Evolutionary conservation across 1,284 basidiomycete genomes (phyloP).

Genomic region (Anthracocystis setariae): DNA sequence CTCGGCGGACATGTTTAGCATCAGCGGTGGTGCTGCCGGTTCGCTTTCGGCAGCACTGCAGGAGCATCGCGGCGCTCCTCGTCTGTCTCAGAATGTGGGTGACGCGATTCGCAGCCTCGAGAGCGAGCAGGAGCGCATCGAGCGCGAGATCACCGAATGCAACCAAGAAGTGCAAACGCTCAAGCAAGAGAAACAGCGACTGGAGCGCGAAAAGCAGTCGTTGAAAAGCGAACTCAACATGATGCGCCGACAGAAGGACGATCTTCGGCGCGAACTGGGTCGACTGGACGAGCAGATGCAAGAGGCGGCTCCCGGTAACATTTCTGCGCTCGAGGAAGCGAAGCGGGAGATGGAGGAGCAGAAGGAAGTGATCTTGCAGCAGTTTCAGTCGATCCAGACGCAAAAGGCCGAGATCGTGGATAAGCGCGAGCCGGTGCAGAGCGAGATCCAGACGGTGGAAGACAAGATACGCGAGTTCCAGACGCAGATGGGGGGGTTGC

Average conservation of each 20-base stretch:
- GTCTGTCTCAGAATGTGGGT: constrained; percentile 63
- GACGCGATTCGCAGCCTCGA: constrained; percentile 48
- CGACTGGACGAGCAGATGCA: constrained; percentile 74
- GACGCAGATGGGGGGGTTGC: constrained; percentile 29
- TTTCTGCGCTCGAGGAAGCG: constrained; percentile 75
- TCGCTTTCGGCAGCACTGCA: constrained; percentile 65
- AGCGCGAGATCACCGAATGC: constrained; percentile 22
- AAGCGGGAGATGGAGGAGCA: constrained; percentile 61
- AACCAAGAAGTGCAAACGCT: constrained; percentile 13
- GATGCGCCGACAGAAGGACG: constrained; percentile 34
- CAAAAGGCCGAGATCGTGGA: constrained; percentile 63
- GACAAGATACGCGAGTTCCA: constrained; percentile 25
- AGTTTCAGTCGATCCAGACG: constrained; percentile 49
- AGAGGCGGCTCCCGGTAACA: constrained; percentile 78
- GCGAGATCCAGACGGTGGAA: constrained; percentile 59
- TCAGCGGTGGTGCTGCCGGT: constrained; percentile 49
- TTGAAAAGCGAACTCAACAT: constrained; percentile 22
- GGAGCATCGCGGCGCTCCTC: constrained; percentile 60
- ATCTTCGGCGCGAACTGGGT: constrained; percentile 60
- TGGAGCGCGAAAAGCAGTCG: constrained; percentile 25
- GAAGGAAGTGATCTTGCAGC: constrained; percentile 45
- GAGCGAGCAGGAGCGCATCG: constrained; percentile 27
- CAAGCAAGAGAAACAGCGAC: constrained; percentile 14
- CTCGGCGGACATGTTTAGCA: constrained; percentile 60
- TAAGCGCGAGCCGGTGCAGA: constrained; percentile 52